Evolutionary conservation across 2,329 filamentous ascomycete genomes (phyloP), one percentile per base, ranked within the genome.

Genomic region (Fusarium ramigenum): DNA sequence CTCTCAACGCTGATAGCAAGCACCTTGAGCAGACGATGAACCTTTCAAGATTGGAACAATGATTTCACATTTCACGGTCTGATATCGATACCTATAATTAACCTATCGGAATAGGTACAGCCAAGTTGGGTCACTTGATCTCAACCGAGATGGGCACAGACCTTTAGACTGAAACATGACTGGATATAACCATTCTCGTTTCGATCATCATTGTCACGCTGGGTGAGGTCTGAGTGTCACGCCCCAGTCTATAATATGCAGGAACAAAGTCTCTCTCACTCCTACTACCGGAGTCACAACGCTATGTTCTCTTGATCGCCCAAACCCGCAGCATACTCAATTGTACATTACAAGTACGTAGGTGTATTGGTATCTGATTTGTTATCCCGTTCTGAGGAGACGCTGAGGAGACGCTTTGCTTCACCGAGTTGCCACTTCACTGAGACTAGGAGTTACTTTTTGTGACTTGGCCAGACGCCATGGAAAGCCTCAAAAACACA

Each of bases 191-290:
- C 25, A 36, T n/a, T n/a, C 32, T 23, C 25, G 46, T 50, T 40
- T 50, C 7, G 28, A 42, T 18, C 25, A 32, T 21, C 11, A 52
- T n/a, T 47, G 56, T 56, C 37, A 42, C n/a, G 42, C 23, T 44
- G n/a, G 7, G 12, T 43, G 37, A 60, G 37, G 28, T 40, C 43
- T 18, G 44, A 64, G 52, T 32, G 59, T 59, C 42, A 39, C 46
- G 40, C 66, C 46, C 40, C 36, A 49, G 46, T 52, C 44, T 34
- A 44, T 19, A 25, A 30, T 42, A 69, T 69, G 65, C 66, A 69
- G 66, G 66, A 64, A 69, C 65, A 49, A 28, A 63, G 49, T 53
- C 16, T 64, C 58, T 52, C 44, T 39, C 19, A 46, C 36, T 47
- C 39, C 40, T 69, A 36, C 23, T 28, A 30, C 40, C 21, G 19